Percentiles rank a stretch among this genome's conserved stretches.
These are phyloP conservation scores for Entomophthora muscae DNA, from an alignment of 371 early-diverging fungal species.

Conservation along the genomic window DNA sequence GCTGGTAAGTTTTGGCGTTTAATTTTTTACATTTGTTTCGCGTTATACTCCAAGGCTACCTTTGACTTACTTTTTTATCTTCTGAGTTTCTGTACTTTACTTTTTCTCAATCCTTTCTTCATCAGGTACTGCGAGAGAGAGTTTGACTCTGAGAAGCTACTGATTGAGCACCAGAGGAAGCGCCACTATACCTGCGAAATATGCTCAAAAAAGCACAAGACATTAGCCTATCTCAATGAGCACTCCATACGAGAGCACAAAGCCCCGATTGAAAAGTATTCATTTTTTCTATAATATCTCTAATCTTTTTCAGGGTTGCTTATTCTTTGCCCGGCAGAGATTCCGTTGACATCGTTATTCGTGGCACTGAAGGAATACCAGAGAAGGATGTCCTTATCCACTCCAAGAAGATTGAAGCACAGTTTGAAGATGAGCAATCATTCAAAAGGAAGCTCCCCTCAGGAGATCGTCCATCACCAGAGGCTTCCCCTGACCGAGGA, in stretches of 20 bases:
- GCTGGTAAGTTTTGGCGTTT: slow-evolving; percentile 31
- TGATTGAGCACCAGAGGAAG: slow-evolving; percentile 79
- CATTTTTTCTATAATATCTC: background rate
- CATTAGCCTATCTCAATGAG: slow-evolving; percentile 79
- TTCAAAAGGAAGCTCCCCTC: background rate
- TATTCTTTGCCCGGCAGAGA: slow-evolving; percentile 79
- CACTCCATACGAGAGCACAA: slow-evolving; percentile 90
- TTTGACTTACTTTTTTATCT: background rate
- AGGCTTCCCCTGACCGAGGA: background rate
- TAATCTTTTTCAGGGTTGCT: slow-evolving; percentile 13
- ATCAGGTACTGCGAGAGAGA: slow-evolving; percentile 88
- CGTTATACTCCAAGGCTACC: background rate
- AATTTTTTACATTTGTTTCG: background rate
- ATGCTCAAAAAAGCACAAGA: slow-evolving; percentile 73
- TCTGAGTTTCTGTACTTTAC: background rate
- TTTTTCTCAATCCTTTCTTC: background rate
- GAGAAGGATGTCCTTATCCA: slow-evolving; percentile 55
- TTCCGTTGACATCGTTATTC: slow-evolving; percentile 71
- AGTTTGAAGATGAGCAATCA: background rate
- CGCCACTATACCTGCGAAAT: slow-evolving; percentile 82
- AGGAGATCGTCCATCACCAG: background rate
- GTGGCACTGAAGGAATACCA: slow-evolving; percentile 91
- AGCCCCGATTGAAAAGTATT: slow-evolving; percentile 55
- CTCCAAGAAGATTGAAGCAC: slow-evolving; percentile 23
- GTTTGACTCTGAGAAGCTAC: slow-evolving; percentile 88